Percentiles rank a stretch among this genome's conserved stretches.
phyloP scores from a whole-genome alignment of 2,329 filamentous ascomycete genomes.

The Grosmannia serpens region DNA sequence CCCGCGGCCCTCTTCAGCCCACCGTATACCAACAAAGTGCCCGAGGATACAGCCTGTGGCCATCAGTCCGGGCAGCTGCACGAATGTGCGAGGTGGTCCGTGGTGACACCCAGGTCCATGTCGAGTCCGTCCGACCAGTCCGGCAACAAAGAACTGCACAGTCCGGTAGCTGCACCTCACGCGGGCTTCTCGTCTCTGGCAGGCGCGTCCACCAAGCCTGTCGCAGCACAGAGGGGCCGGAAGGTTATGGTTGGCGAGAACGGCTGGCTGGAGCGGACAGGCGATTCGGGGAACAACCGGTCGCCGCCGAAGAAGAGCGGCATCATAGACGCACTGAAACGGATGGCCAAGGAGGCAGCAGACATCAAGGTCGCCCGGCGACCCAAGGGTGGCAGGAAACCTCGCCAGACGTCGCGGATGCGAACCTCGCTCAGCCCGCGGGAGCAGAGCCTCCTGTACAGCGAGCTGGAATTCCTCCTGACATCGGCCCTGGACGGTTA shows the following conservation, averaged over 20 bases:
- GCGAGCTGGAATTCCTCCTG: conserved; percentile 46
- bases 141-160: background rate
- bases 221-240: conserved; percentile 24
- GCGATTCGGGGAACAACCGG: conserved; percentile 14
- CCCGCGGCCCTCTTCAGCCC: conserved; percentile 15
- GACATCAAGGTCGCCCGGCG: conserved; percentile 25
- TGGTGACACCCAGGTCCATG: conserved; percentile 6
- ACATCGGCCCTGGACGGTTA: conserved; percentile 39
- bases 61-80: conserved; percentile 3
- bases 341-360: conserved; percentile 39
- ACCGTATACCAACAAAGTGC: conserved; percentile 14
- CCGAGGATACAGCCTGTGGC: conserved; percentile 2
- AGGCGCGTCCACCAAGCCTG: conserved; percentile 26
- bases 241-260: conserved; percentile 44
- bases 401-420: conserved; percentile 20
- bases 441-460: conserved; percentile 47
- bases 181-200: conserved; percentile 30
- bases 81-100: conserved; percentile 11
- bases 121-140: background rate
- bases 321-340: conserved; percentile 35
- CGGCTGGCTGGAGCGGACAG: conserved; percentile 43
- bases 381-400: conserved; percentile 19
- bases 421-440: conserved; percentile 41
- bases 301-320: conserved; percentile 22
- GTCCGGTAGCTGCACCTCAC: background rate